These are phyloP conservation scores for Kurtzmaniella quercitrusa DNA, from an alignment of 1,139 yeast species.

Conservation along the genomic window DNA sequence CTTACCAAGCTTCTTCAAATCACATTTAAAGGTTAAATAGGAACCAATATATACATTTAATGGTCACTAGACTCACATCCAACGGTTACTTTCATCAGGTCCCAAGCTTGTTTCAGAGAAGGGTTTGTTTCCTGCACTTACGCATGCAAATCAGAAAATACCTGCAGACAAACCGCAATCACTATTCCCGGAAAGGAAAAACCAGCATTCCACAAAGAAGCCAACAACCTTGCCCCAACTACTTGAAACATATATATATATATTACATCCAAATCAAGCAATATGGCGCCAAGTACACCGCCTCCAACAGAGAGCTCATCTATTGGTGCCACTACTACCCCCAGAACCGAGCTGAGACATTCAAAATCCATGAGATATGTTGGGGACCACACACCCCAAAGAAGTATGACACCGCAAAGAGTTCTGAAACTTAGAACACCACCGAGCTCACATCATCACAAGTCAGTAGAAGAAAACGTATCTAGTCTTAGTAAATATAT, in stretches of 20 bases:
- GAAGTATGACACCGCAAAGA: neutral
- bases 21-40: too few species aligned
- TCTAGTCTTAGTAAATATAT: neutral
- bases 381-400: neutral
- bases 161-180: neutral
- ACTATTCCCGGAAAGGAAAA: neutral
- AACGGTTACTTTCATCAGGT: too few species aligned
- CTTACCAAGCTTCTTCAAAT: too few species aligned
- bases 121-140: neutral
- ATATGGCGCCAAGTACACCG: constrained; percentile 1
- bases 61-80: neutral
- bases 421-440: constrained; percentile 1
- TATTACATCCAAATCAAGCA: neutral
- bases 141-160: neutral
- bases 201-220: neutral
- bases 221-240: neutral
- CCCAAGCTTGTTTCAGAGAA: too few species aligned
- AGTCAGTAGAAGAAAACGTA: neutral
- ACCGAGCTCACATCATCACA: constrained; percentile 2
- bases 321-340: neutral
- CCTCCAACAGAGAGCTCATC: neutral
- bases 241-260: neutral
- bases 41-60: neutral
- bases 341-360: constrained; percentile 2
- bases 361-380: neutral